Evolutionary conservation across 139 green algal genomes (phyloP).

Genomic region (Coccomyxa sp.): DNA sequence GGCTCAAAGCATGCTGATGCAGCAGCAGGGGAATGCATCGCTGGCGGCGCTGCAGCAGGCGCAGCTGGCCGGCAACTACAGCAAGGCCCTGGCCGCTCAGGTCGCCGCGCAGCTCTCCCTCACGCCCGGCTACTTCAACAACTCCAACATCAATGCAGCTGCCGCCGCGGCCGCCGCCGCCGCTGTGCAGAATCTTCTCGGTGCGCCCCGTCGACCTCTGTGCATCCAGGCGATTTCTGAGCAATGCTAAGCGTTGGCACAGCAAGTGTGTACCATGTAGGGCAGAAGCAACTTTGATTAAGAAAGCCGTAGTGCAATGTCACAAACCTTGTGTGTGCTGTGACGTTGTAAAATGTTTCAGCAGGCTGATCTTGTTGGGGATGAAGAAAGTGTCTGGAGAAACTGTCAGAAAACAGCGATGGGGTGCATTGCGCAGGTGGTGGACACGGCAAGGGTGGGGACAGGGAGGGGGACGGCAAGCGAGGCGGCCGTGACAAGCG

Average conservation of each 20-base stretch:
- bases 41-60: constrained; percentile 3
- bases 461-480: constrained; percentile 12
- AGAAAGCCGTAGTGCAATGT: no score
- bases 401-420: no score
- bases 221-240: not conserved
- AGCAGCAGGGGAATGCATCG: constrained; percentile 7
- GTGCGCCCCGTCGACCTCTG: not conserved
- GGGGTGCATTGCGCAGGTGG: no score
- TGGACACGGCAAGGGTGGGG: not conserved
- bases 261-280: no score
- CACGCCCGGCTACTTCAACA: constrained; percentile 24
- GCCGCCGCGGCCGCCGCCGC: constrained; percentile 49
- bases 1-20: constrained; percentile 33
- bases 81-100: not conserved
- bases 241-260: no score
- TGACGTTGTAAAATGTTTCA: no score
- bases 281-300: no score
- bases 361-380: no score
- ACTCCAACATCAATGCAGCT: constrained; percentile 33
- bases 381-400: no score
- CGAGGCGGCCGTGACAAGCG: not conserved
- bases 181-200: constrained; percentile 26
- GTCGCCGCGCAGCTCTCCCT: constrained; percentile 56
- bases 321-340: no score
- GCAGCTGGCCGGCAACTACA: not conserved